Conservation (phyloP, 345 rosid genomes). For the Clausena lansium region DNA sequence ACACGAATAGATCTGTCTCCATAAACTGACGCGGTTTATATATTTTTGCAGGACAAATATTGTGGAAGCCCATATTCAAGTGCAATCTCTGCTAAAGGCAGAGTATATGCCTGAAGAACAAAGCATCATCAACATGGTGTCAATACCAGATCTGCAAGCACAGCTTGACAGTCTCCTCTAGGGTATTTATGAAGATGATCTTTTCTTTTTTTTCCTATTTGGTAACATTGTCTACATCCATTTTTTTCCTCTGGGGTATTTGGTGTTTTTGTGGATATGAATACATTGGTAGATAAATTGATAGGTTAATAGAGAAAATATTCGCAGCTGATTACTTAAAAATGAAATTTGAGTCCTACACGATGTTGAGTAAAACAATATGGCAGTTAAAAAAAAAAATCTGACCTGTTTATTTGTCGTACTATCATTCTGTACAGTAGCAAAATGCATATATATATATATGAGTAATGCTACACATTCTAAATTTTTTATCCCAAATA, state of each 20-base stretch:
- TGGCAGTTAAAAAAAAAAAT: too few relatives aligned
- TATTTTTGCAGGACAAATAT: conserved; percentile 75
- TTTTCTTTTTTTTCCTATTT: not conserved
- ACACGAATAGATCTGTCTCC: not conserved
- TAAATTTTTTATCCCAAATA: too few relatives aligned
- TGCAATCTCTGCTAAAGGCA: conserved; percentile 58
- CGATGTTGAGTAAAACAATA: not conserved
- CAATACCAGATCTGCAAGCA: conserved; percentile 61
- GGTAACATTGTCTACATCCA: too few relatives aligned
- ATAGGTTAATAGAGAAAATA: not conserved
- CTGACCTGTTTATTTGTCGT: not conserved
- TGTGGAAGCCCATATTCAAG: conserved; percentile 89
- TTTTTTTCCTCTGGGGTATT: too few relatives aligned
- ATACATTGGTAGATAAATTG: not conserved
- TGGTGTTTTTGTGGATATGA: too few relatives aligned
- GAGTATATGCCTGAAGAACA: conserved; percentile 83
- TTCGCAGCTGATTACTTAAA: not conserved
- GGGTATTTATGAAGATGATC: conserved; percentile 8
- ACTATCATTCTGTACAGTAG: not conserved
- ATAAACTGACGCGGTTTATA: not conserved
- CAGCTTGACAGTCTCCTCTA: conserved; percentile 73
- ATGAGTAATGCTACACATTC: too few relatives aligned
- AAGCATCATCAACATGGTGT: conserved; percentile 57
- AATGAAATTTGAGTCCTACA: not conserved
- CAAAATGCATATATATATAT: too few relatives aligned